Percentiles rank a stretch among this genome's conserved stretches.
Conservation (phyloP, 805 yeast species). For the Candida maesae region DNA sequence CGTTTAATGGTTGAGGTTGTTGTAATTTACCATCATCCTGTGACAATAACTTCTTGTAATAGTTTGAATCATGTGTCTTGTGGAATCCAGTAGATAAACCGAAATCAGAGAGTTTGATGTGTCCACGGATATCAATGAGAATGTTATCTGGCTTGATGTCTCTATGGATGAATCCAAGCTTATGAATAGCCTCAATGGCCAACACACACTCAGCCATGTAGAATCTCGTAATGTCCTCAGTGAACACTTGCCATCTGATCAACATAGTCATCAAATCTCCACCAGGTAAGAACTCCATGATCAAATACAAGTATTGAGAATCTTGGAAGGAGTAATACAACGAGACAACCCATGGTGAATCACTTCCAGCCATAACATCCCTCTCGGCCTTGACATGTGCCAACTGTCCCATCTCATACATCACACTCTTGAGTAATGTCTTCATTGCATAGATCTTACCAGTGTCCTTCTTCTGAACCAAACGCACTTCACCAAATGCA, state of each 20-base stretch:
- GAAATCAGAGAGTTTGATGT: conserved; percentile 90
- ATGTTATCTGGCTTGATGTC: conserved; percentile 98
- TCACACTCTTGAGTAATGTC: conserved; percentile 77
- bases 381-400: conserved; percentile 95
- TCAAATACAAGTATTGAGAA: conserved; percentile 80
- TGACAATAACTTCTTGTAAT: conserved; percentile 70
- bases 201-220: conserved; percentile 96
- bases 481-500: conserved; percentile 96
- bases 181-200: conserved; percentile 90
- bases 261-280: conserved; percentile 95
- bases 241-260: conserved; percentile 88
- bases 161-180: conserved; percentile 93
- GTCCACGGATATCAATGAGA: conserved; percentile 80
- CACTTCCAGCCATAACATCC: conserved; percentile 90
- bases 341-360: conserved; percentile 95
- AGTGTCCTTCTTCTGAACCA: conserved; percentile 92
- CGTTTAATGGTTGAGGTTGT: conserved; percentile 33
- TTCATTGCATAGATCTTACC: conserved; percentile 94
- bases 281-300: conserved; percentile 99
- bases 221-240: conserved; percentile 94
- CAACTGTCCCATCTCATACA: conserved; percentile 88
- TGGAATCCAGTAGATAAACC: conserved; percentile 97
- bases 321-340: conserved; percentile 95
- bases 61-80: conserved; percentile 86
- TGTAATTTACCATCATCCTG: conserved; percentile 51